These are phyloP conservation scores for Dipodascopsis tothii DNA, from an alignment of 805 yeast genomes.

Conservation along the genomic window DNA sequence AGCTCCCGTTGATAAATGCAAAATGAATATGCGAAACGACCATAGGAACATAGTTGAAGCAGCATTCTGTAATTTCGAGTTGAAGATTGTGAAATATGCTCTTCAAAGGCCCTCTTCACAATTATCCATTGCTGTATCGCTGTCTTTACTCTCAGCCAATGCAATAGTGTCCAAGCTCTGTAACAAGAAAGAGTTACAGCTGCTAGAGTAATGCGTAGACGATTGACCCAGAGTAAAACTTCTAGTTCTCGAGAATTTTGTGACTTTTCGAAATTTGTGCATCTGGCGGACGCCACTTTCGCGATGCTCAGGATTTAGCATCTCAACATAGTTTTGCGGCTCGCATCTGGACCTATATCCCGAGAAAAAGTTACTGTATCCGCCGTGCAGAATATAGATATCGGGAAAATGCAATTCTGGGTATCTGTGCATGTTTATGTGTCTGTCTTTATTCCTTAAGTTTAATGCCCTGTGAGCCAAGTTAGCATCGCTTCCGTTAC, in stretches of 20 bases:
- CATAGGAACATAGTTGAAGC: too few species aligned
- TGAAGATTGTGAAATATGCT: too few species aligned
- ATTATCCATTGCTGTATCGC: not conserved
- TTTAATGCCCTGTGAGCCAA: constrained; percentile 50
- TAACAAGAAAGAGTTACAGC: not conserved
- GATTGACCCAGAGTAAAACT: not conserved
- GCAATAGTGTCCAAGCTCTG: not conserved
- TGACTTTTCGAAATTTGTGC: constrained; percentile 44
- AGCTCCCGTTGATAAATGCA: too few species aligned
- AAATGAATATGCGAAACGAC: too few species aligned
- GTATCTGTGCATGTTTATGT: constrained; percentile 61
- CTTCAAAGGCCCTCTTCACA: not conserved
- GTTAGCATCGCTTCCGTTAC: not conserved
- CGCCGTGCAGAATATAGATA: constrained; percentile 81
- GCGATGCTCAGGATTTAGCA: constrained; percentile 55
- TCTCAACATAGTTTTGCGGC: constrained; percentile 76
- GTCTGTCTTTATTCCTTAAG: constrained; percentile 75
- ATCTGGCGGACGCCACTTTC: constrained; percentile 47
- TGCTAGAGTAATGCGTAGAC: not conserved
- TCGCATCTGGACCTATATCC: constrained; percentile 50
- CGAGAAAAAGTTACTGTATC: constrained; percentile 73
- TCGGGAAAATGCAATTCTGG: constrained; percentile 85
- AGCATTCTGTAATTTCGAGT: too few species aligned
- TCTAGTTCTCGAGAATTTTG: constrained; percentile 21
- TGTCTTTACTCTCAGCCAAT: not conserved